phyloP scores from a whole-genome alignment of 129 eudicot genomes.

The Arctium lappa region DNA sequence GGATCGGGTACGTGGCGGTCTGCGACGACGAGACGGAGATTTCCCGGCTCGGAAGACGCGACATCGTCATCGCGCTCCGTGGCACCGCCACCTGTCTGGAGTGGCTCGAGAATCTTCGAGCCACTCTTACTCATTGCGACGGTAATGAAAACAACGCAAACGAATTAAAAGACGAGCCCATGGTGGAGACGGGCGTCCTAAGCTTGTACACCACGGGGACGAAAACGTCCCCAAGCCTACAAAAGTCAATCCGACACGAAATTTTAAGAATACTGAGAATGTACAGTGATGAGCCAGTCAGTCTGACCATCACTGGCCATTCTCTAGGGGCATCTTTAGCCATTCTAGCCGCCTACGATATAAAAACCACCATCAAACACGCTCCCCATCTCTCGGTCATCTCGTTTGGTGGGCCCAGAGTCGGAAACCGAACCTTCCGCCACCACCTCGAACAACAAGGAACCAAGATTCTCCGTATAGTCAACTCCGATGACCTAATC shows the following conservation, averaged over 20 bases:
- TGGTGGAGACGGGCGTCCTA: conserved; percentile 87
- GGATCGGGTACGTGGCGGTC: conserved; percentile 88
- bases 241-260: conserved; percentile 41
- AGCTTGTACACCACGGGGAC: conserved; percentile 65
- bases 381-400: conserved; percentile 68
- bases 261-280: conserved; percentile 33
- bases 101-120: conserved; percentile 87
- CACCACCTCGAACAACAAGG: conserved; percentile 59
- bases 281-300: conserved; percentile 53
- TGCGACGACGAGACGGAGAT: conserved; percentile 59
- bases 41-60: conserved; percentile 67
- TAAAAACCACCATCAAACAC: conserved; percentile 46
- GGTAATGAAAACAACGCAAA: not conserved
- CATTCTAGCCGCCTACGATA: conserved; percentile 72
- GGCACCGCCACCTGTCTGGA: conserved; percentile 80
- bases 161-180: conserved; percentile 13
- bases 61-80: conserved; percentile 71
- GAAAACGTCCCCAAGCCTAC: conserved; percentile 45
- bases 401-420: conserved; percentile 93
- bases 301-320: conserved; percentile 92
- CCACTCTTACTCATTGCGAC: conserved; percentile 49
- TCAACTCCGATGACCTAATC: conserved; percentile 72
- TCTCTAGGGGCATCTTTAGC: conserved; percentile 93
- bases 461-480: conserved; percentile 67
- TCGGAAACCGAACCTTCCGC: conserved; percentile 77